Conservation (phyloP, 2,329 filamentous ascomycete genomes). For the Elsinoe necatrix region DNA sequence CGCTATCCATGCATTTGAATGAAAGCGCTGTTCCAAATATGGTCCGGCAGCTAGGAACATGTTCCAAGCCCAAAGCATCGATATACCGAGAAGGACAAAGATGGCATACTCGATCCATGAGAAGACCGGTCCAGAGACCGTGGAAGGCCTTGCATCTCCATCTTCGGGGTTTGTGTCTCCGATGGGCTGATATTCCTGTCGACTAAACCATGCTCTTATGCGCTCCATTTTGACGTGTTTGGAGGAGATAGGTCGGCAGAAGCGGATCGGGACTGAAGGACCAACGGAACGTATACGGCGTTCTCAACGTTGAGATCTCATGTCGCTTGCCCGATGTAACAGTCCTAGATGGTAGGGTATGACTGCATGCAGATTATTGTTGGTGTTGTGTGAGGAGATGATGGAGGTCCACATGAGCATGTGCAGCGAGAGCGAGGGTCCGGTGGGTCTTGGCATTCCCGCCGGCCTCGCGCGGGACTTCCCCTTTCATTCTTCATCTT, state of each 20-base stretch:
- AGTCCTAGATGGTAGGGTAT: neutral
- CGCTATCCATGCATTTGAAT: constrained; percentile 59
- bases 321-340: neutral
- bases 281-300: neutral
- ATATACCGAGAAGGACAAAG: constrained; percentile 76
- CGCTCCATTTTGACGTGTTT: neutral
- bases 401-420: neutral
- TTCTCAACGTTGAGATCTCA: neutral
- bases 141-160: neutral
- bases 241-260: neutral
- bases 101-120: constrained; percentile 81
- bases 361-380: neutral
- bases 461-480: neutral
- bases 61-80: constrained; percentile 99
- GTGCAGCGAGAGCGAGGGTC: neutral
- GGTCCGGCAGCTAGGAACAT: constrained; percentile 95
- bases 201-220: constrained; percentile 15
- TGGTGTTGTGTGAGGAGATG: constrained; percentile 4
- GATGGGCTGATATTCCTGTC: constrained; percentile 11
- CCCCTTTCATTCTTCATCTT: neutral
- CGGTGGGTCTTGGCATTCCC: neutral
- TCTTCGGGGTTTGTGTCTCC: neutral
- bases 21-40: constrained; percentile 82
- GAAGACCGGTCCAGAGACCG: constrained; percentile 41
- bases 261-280: neutral